Conservation (phyloP, 257 asterid species). For the Solanum gandarillasii region DNA sequence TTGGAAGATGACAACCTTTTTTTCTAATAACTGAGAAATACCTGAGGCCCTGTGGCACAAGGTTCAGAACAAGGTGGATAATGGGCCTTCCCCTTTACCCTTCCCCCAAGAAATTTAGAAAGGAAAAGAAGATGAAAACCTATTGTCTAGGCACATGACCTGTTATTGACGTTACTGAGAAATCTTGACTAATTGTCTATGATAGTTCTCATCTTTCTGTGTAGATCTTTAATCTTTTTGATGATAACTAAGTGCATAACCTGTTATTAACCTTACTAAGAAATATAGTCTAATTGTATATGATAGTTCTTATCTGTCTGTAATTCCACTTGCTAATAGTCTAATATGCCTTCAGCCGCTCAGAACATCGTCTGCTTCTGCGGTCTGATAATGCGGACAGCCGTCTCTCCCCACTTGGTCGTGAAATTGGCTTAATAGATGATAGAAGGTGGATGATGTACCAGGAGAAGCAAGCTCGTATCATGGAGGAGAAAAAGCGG, state of each 20-base stretch:
- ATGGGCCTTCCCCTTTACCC: not conserved
- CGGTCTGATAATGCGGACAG: slow-evolving; percentile 97
- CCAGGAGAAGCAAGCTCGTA: slow-evolving; percentile 77
- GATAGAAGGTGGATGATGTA: slow-evolving; percentile 69
- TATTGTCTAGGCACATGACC: not conserved
- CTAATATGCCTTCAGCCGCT: slow-evolving; percentile 46
- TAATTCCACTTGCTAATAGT: not conserved
- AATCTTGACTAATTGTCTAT: not conserved
- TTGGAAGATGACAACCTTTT: not conserved
- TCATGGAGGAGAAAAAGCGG: slow-evolving; percentile 74
- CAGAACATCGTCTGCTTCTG: slow-evolving; percentile 88
- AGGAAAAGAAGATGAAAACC: not conserved
- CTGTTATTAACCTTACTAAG: not conserved
- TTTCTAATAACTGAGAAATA: not conserved
- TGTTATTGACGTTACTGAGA: not conserved
- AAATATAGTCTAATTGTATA: not conserved
- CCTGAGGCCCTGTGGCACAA: not conserved
- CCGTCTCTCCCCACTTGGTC: slow-evolving; percentile 93
- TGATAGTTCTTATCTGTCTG: not conserved
- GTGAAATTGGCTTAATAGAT: slow-evolving; percentile 83
- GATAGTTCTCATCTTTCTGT: not conserved
- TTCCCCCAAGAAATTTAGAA: not conserved
- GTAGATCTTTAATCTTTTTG: not conserved
- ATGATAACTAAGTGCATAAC: not conserved
- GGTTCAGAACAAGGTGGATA: not conserved